phyloP scores from a whole-genome alignment of 2,329 filamentous ascomycete genomes.

The Truncatella angustata region DNA sequence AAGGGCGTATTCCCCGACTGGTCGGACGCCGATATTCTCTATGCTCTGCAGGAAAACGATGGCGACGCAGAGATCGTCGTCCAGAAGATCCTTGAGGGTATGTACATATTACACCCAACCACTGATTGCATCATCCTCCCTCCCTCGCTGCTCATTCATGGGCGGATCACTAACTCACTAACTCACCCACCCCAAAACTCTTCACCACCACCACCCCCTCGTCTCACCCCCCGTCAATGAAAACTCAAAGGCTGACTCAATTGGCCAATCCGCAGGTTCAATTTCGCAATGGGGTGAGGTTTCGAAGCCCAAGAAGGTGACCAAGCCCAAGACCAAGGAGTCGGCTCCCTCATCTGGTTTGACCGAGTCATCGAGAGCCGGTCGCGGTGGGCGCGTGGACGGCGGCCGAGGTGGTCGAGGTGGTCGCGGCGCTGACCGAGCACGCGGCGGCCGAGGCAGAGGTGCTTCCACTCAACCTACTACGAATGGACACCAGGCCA shows the following conservation, averaged over 20 bases:
- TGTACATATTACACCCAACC: neutral
- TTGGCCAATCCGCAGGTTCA: slow-evolving; percentile 53
- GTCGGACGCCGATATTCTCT: slow-evolving; percentile 93
- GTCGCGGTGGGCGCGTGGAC: slow-evolving; percentile 59
- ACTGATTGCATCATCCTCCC: slow-evolving; percentile 12
- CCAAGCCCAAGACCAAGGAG: slow-evolving; percentile 70
- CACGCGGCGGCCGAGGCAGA: slow-evolving; percentile 63
- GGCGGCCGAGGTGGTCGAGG: slow-evolving; percentile 30
- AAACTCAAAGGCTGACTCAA: slow-evolving; percentile 30
- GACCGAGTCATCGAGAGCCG: slow-evolving; percentile 48
- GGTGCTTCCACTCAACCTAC: slow-evolving; percentile 59
- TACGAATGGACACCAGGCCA: slow-evolving; percentile 61
- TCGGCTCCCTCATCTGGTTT: slow-evolving; percentile 48
- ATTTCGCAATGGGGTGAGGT: slow-evolving; percentile 85
- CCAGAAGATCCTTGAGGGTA: slow-evolving; percentile 77
- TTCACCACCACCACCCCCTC: no score
- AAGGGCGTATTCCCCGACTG: slow-evolving; percentile 94
- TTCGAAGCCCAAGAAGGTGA: slow-evolving; percentile 75
- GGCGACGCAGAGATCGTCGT: slow-evolving; percentile 75
- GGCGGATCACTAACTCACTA: no score
- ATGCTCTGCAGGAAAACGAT: slow-evolving; percentile 84
- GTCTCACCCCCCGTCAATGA: no score
- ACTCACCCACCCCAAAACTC: no score
- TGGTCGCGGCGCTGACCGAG: slow-evolving; percentile 53
- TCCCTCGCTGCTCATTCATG: no score